These are phyloP conservation scores for Aspergillus neotritici DNA, from an alignment of 2,329 filamentous ascomycete genomes.

Conservation along the genomic window DNA sequence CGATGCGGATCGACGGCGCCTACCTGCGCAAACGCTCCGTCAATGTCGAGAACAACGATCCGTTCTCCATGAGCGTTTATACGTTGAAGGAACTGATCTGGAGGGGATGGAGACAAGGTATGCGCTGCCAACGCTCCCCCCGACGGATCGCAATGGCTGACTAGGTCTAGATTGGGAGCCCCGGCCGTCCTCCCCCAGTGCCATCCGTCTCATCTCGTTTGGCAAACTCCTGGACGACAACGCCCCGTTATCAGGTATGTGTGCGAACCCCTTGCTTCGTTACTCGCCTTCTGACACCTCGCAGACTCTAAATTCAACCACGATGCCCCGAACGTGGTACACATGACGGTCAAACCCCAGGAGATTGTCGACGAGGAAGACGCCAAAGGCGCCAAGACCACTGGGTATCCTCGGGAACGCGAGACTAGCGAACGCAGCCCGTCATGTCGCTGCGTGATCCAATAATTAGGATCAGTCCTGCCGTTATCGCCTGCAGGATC, in stretches of 20 bases:
- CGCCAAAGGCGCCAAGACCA: slow-evolving; percentile 58
- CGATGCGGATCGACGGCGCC: slow-evolving; percentile 81
- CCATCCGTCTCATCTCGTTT: slow-evolving; percentile 86
- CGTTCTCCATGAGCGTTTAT: slow-evolving; percentile 86
- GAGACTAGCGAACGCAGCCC: slow-evolving; percentile 54
- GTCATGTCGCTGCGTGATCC: slow-evolving; percentile 60
- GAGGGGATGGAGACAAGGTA: slow-evolving; percentile 79
- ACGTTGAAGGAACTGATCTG: slow-evolving; percentile 91
- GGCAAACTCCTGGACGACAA: slow-evolving; percentile 89
- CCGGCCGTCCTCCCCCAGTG: slow-evolving; percentile 77
- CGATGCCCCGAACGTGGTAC: slow-evolving; percentile 76
- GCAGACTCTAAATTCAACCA: slow-evolving; percentile 73
- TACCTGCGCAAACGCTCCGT: slow-evolving; percentile 80
- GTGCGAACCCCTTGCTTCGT: neutral
- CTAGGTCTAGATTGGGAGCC: slow-evolving; percentile 67
- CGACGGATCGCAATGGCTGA: neutral
- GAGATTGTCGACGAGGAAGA: slow-evolving; percentile 77
- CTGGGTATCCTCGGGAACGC: slow-evolving; percentile 43
- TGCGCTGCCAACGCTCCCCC: slow-evolving; percentile 2
- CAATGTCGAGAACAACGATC: slow-evolving; percentile 68
- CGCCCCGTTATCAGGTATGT: slow-evolving; percentile 71
- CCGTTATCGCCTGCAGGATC: neutral
- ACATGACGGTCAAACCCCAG: slow-evolving; percentile 86
- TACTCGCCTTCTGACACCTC: neutral
- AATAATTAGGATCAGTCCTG: slow-evolving; percentile 34